Percentiles rank a stretch among this genome's conserved stretches.
These are phyloP conservation scores for Claviceps quebecensis DNA, from an alignment of 2,329 filamentous ascomycete genomes.

Conservation along the genomic window DNA sequence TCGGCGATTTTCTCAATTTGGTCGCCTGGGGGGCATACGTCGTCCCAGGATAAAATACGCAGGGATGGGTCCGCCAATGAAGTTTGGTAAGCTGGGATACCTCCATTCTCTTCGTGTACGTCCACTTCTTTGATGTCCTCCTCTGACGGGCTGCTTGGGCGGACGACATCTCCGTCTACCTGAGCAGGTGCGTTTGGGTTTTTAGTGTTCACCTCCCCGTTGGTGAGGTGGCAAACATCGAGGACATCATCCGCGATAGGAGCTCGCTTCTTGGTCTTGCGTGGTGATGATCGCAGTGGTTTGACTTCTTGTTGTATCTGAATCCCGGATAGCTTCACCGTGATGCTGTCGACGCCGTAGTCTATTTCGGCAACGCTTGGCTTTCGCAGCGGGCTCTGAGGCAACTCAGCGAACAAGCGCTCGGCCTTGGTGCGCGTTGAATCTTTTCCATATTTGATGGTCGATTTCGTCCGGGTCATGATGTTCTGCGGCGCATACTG, in stretches of 20 bases:
- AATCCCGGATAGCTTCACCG: slow-evolving; percentile 20
- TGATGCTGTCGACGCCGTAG: slow-evolving; percentile 19
- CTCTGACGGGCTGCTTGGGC: background rate
- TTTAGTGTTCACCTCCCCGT: background rate
- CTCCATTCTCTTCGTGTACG: slow-evolving; percentile 6
- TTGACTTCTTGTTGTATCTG: slow-evolving; percentile 12
- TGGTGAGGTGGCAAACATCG: background rate
- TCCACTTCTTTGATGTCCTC: no score
- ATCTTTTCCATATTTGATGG: slow-evolving; percentile 38
- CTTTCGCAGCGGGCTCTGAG: slow-evolving; percentile 32
- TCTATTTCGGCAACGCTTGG: slow-evolving; percentile 8
- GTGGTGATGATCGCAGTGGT: slow-evolving; percentile 7
- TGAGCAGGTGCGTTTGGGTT: no score
- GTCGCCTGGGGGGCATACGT: slow-evolving; percentile 39
- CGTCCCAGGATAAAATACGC: slow-evolving; percentile 38
- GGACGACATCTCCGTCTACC: background rate
- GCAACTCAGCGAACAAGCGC: slow-evolving; percentile 36
- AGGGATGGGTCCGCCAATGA: slow-evolving; percentile 15
- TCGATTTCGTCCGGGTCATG: slow-evolving; percentile 31
- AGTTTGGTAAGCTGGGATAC: background rate
- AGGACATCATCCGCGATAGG: slow-evolving; percentile 5
- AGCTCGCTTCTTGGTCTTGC: slow-evolving; percentile 6
- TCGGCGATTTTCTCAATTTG: slow-evolving; percentile 50
- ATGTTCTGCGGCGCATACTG: slow-evolving; percentile 8
- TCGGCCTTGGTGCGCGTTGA: slow-evolving; percentile 32